These are phyloP conservation scores for Tricholoma hemisulphureum DNA, from an alignment of 768 basidiomycete genomes.

Conservation along the genomic window DNA sequence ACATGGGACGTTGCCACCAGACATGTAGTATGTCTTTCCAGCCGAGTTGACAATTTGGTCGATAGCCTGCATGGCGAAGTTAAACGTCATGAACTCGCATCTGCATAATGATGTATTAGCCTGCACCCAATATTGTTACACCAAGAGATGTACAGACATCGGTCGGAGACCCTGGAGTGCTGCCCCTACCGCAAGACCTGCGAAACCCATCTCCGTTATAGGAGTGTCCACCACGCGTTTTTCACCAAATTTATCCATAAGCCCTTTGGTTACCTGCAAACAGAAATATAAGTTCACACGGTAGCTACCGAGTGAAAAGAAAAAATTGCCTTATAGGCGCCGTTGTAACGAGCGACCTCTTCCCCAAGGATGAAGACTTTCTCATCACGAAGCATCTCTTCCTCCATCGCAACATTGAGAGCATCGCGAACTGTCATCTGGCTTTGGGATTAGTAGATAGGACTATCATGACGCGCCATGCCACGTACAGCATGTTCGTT, in stretches of 20 bases:
- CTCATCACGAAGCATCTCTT: conserved; percentile 97
- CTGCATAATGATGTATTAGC: conserved; percentile 35
- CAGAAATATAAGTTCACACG: conserved; percentile 12
- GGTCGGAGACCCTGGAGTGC: conserved; percentile 94
- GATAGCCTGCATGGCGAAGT: conserved; percentile 99
- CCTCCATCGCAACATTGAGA: conserved; percentile 97
- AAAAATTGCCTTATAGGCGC: conserved; percentile 81
- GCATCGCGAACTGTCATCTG: conserved; percentile 99
- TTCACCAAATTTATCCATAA: conserved; percentile 98
- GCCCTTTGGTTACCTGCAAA: conserved; percentile 89
- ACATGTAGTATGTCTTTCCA: conserved; percentile 99
- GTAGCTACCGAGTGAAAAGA: conserved; percentile 1
- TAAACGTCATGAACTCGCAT: conserved; percentile 99
- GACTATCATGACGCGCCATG: conserved; percentile 12
- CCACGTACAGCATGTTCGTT: conserved; percentile 43
- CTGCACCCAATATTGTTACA: conserved; percentile 11
- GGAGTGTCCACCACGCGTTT: conserved; percentile 97
- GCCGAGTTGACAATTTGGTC: conserved; percentile 99
- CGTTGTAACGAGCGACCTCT: conserved; percentile 98
- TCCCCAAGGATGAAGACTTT: conserved; percentile 94
- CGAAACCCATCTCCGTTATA: conserved; percentile 98
- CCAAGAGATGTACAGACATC: conserved; percentile 50
- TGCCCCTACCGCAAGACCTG: conserved; percentile 92
- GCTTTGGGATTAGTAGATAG: conserved; percentile 5
- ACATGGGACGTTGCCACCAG: conserved; percentile 97